These are phyloP conservation scores for Lenzites betulinus DNA, from an alignment of 768 basidiomycete genomes.

Conservation along the genomic window DNA sequence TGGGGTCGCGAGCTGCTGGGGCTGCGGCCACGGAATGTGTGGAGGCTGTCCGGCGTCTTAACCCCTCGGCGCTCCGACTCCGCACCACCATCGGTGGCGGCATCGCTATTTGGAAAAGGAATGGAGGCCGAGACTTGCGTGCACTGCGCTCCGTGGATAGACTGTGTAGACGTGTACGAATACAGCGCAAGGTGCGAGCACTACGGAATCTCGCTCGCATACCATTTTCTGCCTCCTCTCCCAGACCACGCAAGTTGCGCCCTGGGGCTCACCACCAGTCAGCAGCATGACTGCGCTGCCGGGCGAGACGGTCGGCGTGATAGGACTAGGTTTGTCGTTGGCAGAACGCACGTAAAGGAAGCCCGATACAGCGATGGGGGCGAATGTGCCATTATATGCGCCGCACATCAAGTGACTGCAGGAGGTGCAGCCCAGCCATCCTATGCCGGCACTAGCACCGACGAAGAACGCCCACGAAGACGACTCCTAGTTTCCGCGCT, in stretches of 20 bases:
- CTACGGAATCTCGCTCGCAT: neutral
- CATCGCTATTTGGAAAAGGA: neutral
- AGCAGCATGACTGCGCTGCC: neutral
- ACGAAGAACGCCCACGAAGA: neutral
- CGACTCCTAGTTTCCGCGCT: neutral
- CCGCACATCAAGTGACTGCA: neutral
- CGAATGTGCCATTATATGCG: neutral
- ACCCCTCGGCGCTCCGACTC: neutral
- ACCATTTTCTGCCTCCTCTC: neutral
- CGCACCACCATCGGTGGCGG: neutral
- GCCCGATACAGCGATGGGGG: neutral
- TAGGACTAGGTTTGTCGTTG: neutral
- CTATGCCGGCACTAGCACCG: neutral
- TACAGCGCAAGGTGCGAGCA: conserved; percentile 2
- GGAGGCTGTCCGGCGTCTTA: conserved; percentile 54
- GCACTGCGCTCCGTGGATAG: neutral
- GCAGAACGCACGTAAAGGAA: neutral
- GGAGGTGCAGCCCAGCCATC: neutral
- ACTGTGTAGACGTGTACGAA: neutral
- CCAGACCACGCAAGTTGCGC: neutral
- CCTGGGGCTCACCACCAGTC: neutral
- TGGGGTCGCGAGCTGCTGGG: conserved; percentile 81
- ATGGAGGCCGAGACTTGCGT: neutral
- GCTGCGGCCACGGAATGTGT: conserved; percentile 78
- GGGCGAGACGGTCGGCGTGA: neutral